phyloP scores from a whole-genome alignment of 768 basidiomycete species.

The Leccinum subtestaceum region DNA sequence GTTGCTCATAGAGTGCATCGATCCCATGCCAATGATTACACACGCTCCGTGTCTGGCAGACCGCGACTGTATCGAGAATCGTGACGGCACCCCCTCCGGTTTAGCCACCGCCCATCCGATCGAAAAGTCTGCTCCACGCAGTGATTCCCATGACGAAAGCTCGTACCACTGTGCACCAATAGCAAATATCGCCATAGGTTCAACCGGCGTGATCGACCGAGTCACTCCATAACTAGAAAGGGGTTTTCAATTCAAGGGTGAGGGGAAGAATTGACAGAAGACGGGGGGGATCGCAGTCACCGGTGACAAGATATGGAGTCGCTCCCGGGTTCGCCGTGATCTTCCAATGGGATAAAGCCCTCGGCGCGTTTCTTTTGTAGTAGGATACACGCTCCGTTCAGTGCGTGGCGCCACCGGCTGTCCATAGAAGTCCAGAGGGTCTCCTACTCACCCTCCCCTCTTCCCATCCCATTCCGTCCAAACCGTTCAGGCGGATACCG shows the following conservation, averaged over 20 bases:
- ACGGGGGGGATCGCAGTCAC: neutral
- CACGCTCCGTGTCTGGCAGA: neutral
- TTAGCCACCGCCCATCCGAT: neutral
- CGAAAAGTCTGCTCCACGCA: neutral
- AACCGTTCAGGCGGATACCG: constrained; percentile 1
- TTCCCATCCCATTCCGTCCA: neutral
- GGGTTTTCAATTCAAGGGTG: constrained; percentile 1
- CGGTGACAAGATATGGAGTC: neutral
- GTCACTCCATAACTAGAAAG: neutral
- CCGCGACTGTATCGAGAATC: constrained; percentile 14
- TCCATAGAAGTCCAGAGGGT: neutral
- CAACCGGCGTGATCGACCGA: neutral
- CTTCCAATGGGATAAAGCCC: constrained; percentile 16
- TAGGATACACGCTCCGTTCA: neutral
- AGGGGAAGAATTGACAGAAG: neutral
- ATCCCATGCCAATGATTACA: neutral
- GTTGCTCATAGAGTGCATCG: neutral
- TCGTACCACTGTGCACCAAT: constrained; percentile 4
- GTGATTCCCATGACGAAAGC: neutral
- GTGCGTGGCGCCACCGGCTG: neutral
- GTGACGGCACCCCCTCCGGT: constrained; percentile 10
- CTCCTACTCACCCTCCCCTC: neutral
- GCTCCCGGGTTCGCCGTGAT: neutral
- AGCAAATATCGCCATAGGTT: constrained; percentile 9
- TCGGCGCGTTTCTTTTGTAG: neutral